These are phyloP conservation scores for Puccinia polysora DNA, from an alignment of 1,284 basidiomycete genomes.

Conservation along the genomic window DNA sequence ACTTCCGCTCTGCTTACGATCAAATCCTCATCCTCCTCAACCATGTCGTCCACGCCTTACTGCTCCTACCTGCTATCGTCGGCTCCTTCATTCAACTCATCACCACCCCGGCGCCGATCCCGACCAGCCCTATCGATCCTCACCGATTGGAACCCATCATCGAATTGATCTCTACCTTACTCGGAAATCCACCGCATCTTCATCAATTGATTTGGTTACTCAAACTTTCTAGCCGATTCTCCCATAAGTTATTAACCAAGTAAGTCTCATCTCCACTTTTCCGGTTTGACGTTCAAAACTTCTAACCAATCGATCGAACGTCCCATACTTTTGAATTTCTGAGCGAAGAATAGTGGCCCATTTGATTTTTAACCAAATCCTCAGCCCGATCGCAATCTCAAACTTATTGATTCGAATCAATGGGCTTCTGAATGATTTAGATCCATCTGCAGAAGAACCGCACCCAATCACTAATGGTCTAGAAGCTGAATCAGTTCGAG, in stretches of 20 bases:
- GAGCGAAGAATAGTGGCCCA: conserved; percentile 61
- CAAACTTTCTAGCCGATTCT: conserved; percentile 31
- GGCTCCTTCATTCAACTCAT: conserved; percentile 35
- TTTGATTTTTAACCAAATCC: conserved; percentile 59
- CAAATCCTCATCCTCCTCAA: conserved; percentile 4
- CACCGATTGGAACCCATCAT: conserved; percentile 59
- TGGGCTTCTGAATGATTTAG: neutral
- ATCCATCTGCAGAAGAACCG: neutral
- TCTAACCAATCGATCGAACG: conserved; percentile 32
- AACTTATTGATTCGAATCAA: conserved; percentile 58
- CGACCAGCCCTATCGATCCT: conserved; percentile 27
- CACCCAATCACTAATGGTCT: neutral
- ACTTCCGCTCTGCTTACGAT: conserved; percentile 45
- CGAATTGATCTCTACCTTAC: conserved; percentile 50
- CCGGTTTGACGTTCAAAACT: neutral
- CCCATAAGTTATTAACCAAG: conserved; percentile 47
- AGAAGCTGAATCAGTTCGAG: neutral
- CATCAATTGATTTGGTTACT: conserved; percentile 45
- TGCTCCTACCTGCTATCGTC: conserved; percentile 45
- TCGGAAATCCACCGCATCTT: conserved; percentile 49
- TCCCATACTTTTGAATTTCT: conserved; percentile 11
- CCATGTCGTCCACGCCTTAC: conserved; percentile 30
- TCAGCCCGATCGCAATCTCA: conserved; percentile 60
- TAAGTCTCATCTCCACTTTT: conserved; percentile 34
- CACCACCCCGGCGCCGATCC: conserved; percentile 16